These are phyloP conservation scores for Erysimum cheiranthoides DNA, from an alignment of 345 rosid genomes.

Conservation along the genomic window DNA sequence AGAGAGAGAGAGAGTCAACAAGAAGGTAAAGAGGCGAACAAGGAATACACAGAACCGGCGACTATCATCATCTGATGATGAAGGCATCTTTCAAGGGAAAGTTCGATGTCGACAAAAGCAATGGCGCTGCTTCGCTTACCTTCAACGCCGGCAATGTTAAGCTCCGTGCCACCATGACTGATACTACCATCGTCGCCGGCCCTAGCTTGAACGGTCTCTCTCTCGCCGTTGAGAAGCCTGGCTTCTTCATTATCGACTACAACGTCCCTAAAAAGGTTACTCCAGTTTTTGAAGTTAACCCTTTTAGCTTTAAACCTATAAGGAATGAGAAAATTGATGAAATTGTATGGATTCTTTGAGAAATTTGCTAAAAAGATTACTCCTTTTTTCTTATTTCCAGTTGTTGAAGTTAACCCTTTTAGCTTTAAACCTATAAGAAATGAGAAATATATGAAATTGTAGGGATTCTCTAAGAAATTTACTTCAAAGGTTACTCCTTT, in stretches of 20 bases:
- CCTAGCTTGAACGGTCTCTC: slow-evolving; percentile 81
- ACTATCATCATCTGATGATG: slow-evolving; percentile 43
- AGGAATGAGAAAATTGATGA: background rate
- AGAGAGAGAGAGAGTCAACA: too few species aligned
- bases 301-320: background rate
- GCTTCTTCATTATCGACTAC: slow-evolving; percentile 76
- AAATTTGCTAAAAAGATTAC: too few species aligned
- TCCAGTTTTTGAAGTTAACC: background rate
- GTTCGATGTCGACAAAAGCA: slow-evolving; percentile 61
- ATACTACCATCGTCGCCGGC: slow-evolving; percentile 74
- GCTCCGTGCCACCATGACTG: slow-evolving; percentile 81
- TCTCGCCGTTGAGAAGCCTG: slow-evolving; percentile 82
- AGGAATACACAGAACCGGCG: background rate
- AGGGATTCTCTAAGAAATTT: too few species aligned
- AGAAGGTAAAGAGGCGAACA: too few species aligned
- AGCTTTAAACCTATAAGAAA: too few species aligned
- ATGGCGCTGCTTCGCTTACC: slow-evolving; percentile 58
- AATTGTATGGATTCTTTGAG: background rate
- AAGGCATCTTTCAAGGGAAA: slow-evolving; percentile 82
- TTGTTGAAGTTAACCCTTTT: too few species aligned
- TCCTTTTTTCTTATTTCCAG: too few species aligned
- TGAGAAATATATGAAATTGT: too few species aligned
- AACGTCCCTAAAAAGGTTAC: slow-evolving; percentile 80
- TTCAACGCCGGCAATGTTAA: slow-evolving; percentile 69
- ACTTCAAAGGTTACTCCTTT: too few species aligned